Base-by-base conservation (phyloP, 441 rosid species). In the Pelargonium citronellum region DNA sequence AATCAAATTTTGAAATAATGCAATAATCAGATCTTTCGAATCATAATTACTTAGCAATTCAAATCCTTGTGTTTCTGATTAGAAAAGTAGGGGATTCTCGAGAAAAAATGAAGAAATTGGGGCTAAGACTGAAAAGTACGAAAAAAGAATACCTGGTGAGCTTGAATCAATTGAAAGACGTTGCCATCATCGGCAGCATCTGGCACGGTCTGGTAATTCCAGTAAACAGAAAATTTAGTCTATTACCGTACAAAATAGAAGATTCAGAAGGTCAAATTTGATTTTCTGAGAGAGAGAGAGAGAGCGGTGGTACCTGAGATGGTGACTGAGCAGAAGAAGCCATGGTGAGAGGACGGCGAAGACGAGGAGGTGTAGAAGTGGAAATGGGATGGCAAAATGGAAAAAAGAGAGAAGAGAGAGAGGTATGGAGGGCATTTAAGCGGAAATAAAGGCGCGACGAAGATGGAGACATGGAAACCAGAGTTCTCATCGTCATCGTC, bases 321-420 rank as follows among this genome's bases (percentile, higher is more conserved):
- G 86, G 73, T 60, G 88, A 80, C 78, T 76, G 91, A 84, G 91
- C 27, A 37, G 90, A 74, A 11, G 92, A 84, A 62, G 95, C 92
- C 96, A 87, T 86, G 79, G 82, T 75, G 72, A 78, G 77, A 58
- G 79, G 71, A 17, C 79, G 74, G 62, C 16, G 73, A 53, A 47
- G 55, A 47, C 34, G 77, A 55, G 43, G 70, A 53, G 20, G 15
- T 64, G 30, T 73, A 64, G 78, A 55, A 53, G 55, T n/a, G 55
- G 55, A n/a, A 60, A 58, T 67, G 68, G 79, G 73, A 68, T 46
- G 79, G 80, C 74, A 69, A 63, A 79, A 74, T 11, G 69, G 83
- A 64, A 77, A 74, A 15, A 78, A 64, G n/a, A 46, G 63, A 49
- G 79, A 66, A 72, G 80, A 72, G 64, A 66, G 30, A 20, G 66